Percentiles rank a stretch among this genome's conserved stretches.
phyloP scores from a whole-genome alignment of 2,329 filamentous ascomycete species.

The Penicillium sp. region DNA sequence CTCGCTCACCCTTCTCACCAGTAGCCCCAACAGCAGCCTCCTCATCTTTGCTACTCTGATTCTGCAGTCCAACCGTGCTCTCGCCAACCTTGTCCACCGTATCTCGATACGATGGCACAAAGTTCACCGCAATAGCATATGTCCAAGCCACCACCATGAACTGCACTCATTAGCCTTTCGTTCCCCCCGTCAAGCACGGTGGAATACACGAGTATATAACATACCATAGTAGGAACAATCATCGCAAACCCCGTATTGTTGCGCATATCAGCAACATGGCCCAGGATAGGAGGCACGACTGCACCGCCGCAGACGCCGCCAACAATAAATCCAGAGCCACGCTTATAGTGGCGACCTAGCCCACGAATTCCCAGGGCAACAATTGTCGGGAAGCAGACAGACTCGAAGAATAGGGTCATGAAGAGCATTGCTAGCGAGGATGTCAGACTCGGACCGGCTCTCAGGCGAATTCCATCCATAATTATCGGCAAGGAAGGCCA shows the following conservation, averaged over 20 bases:
- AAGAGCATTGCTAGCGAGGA: conserved; percentile 53
- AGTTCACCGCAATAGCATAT: conserved; percentile 63
- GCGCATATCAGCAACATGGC: conserved; percentile 63
- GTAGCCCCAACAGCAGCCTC: conserved; percentile 27
- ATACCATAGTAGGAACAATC: conserved; percentile 60
- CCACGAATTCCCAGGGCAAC: conserved; percentile 75
- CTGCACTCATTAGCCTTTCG: no score
- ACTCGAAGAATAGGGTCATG: conserved; percentile 76
- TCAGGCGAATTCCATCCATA: no score
- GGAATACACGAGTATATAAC: conserved; percentile 26
- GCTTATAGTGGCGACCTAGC: conserved; percentile 72
- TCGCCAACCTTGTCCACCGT: conserved; percentile 58
- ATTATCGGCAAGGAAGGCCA: not conserved
- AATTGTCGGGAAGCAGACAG: conserved; percentile 77
- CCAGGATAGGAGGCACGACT: conserved; percentile 68
- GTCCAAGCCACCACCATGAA: conserved; percentile 59
- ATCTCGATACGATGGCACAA: conserved; percentile 60
- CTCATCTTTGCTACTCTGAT: conserved; percentile 19
- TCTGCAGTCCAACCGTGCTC: conserved; percentile 45
- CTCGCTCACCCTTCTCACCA: conserved; percentile 14
- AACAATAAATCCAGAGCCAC: conserved; percentile 70
- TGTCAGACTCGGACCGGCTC: no score
- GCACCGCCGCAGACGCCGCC: conserved; percentile 71
- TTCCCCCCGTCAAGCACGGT: no score
- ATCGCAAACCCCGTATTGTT: conserved; percentile 62